Conservation (phyloP, 371 early-diverging fungal species). For the Synchytrium microbalum region DNA sequence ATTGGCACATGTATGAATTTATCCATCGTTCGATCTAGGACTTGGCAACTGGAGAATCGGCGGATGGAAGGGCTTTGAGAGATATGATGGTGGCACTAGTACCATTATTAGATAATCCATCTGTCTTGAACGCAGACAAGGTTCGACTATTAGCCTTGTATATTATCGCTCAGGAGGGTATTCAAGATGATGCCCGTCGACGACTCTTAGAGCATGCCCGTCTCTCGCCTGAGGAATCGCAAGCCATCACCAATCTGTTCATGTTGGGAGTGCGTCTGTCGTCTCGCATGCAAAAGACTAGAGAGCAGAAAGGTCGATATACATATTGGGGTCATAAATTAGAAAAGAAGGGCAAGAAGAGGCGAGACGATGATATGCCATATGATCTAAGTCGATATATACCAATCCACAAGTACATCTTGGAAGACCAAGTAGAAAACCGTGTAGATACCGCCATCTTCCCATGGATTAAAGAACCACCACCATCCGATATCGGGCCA, state of each 20-base stretch:
- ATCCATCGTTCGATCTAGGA: slow-evolving; percentile 43
- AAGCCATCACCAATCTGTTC: slow-evolving; percentile 68
- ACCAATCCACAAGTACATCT: slow-evolving; percentile 30
- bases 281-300: not conserved
- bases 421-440: slow-evolving; percentile 26
- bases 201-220: slow-evolving; percentile 64
- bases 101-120: slow-evolving; percentile 64
- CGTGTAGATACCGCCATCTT: slow-evolving; percentile 23
- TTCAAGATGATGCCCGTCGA: slow-evolving; percentile 57
- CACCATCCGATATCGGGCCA: not conserved
- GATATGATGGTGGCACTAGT: slow-evolving; percentile 73
- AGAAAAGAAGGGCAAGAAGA: slow-evolving; percentile 28
- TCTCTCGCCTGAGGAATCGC: slow-evolving; percentile 60
- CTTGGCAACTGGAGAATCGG: slow-evolving; percentile 71
- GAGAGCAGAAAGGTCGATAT: slow-evolving; percentile 17
- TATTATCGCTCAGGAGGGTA: slow-evolving; percentile 65
- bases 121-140: slow-evolving; percentile 51
- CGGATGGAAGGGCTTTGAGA: slow-evolving; percentile 67
- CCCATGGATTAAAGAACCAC: slow-evolving; percentile 25
- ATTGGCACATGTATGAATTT: not conserved
- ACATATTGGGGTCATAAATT: slow-evolving; percentile 29
- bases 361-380: slow-evolving; percentile 22
- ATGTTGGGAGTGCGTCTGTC: slow-evolving; percentile 57
- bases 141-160: slow-evolving; percentile 79
- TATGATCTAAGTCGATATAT: slow-evolving; percentile 36